Evolutionary conservation across 352 stramenopile species (phyloP).

Genomic region (Globisporangium spiculum): DNA sequence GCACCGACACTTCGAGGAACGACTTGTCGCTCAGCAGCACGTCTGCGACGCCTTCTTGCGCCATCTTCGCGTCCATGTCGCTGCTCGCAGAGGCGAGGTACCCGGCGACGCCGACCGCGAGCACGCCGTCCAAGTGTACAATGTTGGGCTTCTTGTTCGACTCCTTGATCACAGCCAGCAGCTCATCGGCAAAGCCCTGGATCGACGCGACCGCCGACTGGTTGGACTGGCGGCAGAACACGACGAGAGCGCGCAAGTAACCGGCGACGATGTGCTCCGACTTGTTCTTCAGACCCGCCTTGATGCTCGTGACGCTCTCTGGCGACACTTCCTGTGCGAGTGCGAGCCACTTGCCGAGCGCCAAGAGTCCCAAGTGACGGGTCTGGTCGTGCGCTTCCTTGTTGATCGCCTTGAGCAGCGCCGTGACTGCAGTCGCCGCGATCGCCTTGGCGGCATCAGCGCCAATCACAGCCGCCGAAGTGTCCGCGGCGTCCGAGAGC

Average conservation of each 20-base stretch:
- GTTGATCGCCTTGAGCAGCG: conserved; percentile 64
- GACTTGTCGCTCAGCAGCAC: conserved; percentile 43
- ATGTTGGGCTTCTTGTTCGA: conserved; percentile 79
- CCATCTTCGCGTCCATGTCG: conserved; percentile 56
- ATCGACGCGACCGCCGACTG: conserved; percentile 23
- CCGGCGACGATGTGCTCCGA: conserved; percentile 61
- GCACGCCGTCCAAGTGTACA: conserved; percentile 68
- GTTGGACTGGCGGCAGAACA: conserved; percentile 39
- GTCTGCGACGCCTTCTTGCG: conserved; percentile 41
- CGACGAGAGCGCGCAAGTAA: conserved; percentile 54
- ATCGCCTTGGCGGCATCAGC: conserved; percentile 42
- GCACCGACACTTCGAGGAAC: conserved; percentile 52
- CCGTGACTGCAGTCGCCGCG: conserved; percentile 38
- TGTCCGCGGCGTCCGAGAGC: conserved; percentile 56
- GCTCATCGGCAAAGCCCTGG: conserved; percentile 40
- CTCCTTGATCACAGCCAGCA: conserved; percentile 56
- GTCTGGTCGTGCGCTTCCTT: conserved; percentile 86
- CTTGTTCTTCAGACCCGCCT: conserved; percentile 70
- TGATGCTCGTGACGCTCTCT: conserved; percentile 38
- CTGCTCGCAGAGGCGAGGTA: conserved; percentile 54
- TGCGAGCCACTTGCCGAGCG: conserved; percentile 72
- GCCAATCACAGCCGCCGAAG: conserved; percentile 16
- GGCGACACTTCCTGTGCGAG: conserved; percentile 51
- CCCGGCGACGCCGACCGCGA: conserved; percentile 63
- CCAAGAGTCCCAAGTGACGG: conserved; percentile 65